Percentiles rank a stretch among this genome's conserved stretches.
Conservation (phyloP, 2,329 filamentous ascomycete genomes). For the Lizonia empirigonia region DNA sequence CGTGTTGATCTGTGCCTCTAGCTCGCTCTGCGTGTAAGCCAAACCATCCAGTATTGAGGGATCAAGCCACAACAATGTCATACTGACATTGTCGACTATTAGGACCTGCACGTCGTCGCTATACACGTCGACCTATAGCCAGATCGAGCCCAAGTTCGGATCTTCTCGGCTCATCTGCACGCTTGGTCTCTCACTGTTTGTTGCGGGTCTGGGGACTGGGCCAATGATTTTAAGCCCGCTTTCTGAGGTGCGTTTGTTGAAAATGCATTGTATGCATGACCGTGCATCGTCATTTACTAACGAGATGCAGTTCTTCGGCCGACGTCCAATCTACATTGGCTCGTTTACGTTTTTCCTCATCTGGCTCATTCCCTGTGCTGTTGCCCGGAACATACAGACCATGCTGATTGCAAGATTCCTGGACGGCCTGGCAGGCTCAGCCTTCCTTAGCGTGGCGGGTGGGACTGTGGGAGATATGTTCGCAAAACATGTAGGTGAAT, state of each 20-base stretch:
- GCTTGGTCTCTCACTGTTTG: conserved; percentile 80
- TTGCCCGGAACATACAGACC: conserved; percentile 80
- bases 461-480: conserved; percentile 78
- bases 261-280: conserved; percentile 11
- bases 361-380: conserved; percentile 80
- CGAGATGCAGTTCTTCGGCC: conserved; percentile 72
- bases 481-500: conserved; percentile 40
- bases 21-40: conserved; percentile 84
- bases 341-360: conserved; percentile 77
- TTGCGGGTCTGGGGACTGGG: conserved; percentile 70
- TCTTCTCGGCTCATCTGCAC: conserved; percentile 75
- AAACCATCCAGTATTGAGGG: background rate
- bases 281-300: conserved; percentile 2
- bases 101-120: conserved; percentile 87
- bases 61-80: background rate
- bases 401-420: conserved; percentile 81
- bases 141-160: conserved; percentile 76
- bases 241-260: conserved; percentile 50
- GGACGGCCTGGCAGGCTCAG: conserved; percentile 70
- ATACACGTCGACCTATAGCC: conserved; percentile 81
- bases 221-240: conserved; percentile 63
- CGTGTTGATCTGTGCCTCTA: conserved; percentile 72
- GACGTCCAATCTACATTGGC: conserved; percentile 77
- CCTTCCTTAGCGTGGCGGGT: conserved; percentile 72
- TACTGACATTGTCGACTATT: conserved; percentile 16